Evolutionary conservation across 2,329 filamentous ascomycete species (phyloP).

Genomic region (Colletotrichum sp.): DNA sequence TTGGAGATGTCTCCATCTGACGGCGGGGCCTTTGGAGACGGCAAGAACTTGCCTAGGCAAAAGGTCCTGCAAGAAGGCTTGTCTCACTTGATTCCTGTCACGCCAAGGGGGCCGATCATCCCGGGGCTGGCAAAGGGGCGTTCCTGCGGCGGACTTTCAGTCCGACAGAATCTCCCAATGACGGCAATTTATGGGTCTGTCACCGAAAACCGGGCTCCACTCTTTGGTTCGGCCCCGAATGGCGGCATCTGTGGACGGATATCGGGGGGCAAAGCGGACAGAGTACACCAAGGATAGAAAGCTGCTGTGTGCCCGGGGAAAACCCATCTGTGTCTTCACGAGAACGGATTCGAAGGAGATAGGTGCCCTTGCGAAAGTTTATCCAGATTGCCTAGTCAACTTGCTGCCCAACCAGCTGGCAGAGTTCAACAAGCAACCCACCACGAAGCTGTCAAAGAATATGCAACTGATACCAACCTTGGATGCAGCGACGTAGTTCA

Average conservation of each 20-base stretch:
- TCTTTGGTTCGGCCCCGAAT: background rate
- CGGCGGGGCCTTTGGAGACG: background rate
- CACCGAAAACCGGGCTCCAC: background rate
- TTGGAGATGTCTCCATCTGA: background rate
- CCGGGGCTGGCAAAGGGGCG: background rate
- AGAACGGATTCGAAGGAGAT: background rate
- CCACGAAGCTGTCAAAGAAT: background rate
- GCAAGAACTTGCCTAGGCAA: background rate
- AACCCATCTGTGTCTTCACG: background rate
- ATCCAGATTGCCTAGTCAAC: background rate
- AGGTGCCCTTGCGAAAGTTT: background rate
- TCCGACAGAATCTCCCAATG: background rate
- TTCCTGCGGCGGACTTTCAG: background rate
- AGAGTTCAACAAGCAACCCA: background rate
- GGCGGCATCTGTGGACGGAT: background rate
- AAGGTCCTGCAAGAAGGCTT: background rate
- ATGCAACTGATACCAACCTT: background rate
- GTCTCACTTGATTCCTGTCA: background rate
- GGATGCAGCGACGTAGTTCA: background rate
- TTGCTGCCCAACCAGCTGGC: background rate
- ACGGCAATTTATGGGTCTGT: background rate
- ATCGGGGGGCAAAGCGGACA: background rate
- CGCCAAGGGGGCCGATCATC: background rate
- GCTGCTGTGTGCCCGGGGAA: background rate
- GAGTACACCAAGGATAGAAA: background rate